Evolutionary conservation across 768 basidiomycete species (phyloP), one percentile per base, ranked within the genome.

Genomic region (Boletus rex-veris): DNA sequence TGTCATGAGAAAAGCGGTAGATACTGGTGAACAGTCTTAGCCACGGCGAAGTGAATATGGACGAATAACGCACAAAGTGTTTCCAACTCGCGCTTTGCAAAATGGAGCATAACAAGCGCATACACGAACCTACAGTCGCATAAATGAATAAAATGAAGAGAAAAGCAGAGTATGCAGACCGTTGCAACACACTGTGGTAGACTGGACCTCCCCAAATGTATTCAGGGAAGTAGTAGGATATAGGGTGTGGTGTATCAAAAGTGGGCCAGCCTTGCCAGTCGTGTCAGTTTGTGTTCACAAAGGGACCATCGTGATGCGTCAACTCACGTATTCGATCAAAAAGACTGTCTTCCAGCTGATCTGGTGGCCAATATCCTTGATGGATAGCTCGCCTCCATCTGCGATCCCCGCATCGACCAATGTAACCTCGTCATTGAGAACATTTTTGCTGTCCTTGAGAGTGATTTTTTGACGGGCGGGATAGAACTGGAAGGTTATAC

Each of bases 351-450:
- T 80, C 90, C 95, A 98, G 63, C 83, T 80, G 42, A 96, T 75
- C 70, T 99, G 97, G 7, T 87, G 80, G 0, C 97, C 97, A 30
- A 98, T 74, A 71, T 98, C 97, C 71, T 97, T 97, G 54, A 94
- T 77, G 36, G 79, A 71, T 35, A 98, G 63, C 54, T 86, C 83
- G n/a, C 77, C 79, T 10, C 81, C 85, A 18, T 85, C 78, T 10
- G 62, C 64, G 4, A 91, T 66, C 0, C 80, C 82, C n/a, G 82
- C 78, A 26, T 80, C 76, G 14, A 67, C 69, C 42, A 98, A 68
- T 31, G 79, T 80, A 38, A 76, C 73, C 15, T 84, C 83, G 52
- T 94, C 88, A 1, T 80, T 73, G 15, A 91, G 76, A 5, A 81
- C 65, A 52, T 81, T 84, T 50, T 78, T 80, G 42, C 84, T 81